These are phyloP conservation scores for Fusarium veterinarium DNA, from an alignment of 2,329 filamentous ascomycete species.

Conservation along the genomic window DNA sequence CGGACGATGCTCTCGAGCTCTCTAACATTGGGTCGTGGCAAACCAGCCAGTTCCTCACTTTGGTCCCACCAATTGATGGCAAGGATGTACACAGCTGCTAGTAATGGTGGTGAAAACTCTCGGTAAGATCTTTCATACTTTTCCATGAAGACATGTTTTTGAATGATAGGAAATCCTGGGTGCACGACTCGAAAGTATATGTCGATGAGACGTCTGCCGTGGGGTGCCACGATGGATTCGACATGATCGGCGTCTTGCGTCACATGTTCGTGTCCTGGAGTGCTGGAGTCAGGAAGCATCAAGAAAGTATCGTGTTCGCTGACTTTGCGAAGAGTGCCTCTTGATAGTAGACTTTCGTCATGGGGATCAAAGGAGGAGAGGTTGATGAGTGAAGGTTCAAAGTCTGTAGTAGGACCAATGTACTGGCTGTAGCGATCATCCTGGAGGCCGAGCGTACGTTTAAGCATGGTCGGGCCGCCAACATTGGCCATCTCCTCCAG, in stretches of 20 bases:
- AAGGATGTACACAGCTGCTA: conserved; percentile 85
- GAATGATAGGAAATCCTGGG: conserved; percentile 83
- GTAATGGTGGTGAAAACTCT: conserved; percentile 79
- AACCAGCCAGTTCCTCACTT: conserved; percentile 71
- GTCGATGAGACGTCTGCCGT: conserved; percentile 81
- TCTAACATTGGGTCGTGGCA: conserved; percentile 76
- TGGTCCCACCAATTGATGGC: conserved; percentile 91
- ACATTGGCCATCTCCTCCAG: conserved; percentile 79
- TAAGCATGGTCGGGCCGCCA: conserved; percentile 72
- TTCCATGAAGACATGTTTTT: conserved; percentile 83
- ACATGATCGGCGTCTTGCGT: conserved; percentile 76
- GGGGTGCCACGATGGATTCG: conserved; percentile 78
- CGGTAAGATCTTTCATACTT: conserved; percentile 79
- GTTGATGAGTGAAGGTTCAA: conserved; percentile 85
- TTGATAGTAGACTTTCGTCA: conserved; percentile 80
- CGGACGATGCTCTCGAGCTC: conserved; percentile 80
- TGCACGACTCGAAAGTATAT: conserved; percentile 86
- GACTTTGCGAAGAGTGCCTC: conserved; percentile 78
- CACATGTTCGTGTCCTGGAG: conserved; percentile 77
- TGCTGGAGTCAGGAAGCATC: conserved; percentile 79
- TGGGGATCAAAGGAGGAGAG: conserved; percentile 83
- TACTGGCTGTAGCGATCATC: conserved; percentile 84
- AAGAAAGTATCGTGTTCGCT: conserved; percentile 83
- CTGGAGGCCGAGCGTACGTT: conserved; percentile 80
- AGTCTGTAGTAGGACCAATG: conserved; percentile 84